phyloP scores from a whole-genome alignment of 139 green algal species.

The Penium margaritaceum region DNA sequence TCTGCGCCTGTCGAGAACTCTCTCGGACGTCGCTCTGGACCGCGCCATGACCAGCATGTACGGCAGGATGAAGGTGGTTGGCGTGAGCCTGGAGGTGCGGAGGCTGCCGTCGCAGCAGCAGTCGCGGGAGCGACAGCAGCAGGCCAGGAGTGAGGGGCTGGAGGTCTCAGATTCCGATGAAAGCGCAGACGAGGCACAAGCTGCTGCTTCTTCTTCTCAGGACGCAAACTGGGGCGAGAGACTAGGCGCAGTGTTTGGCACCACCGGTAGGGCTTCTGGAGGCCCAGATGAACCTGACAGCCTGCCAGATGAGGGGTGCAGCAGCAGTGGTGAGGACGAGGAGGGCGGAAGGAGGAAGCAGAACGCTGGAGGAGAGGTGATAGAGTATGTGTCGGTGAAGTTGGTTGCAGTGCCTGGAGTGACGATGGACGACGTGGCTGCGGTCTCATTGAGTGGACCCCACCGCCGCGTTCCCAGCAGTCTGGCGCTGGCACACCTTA shows the following conservation, averaged over 20 bases:
- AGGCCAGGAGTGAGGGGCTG: no score
- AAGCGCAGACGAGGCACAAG: not conserved
- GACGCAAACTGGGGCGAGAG: no score
- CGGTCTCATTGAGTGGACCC: not conserved
- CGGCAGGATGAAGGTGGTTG: not conserved
- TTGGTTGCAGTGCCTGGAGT: slow-evolving; percentile 31
- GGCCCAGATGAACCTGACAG: no score
- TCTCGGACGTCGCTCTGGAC: slow-evolving; percentile 4
- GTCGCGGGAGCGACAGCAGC: no score
- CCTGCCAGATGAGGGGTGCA: not conserved
- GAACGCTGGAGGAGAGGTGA: slow-evolving; percentile 3
- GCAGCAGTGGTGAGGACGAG: not conserved
- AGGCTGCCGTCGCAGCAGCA: not conserved
- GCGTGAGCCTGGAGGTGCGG: not conserved
- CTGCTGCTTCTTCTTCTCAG: no score
- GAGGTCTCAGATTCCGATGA: no score
- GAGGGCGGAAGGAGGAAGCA: not conserved
- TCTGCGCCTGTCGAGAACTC: not conserved
- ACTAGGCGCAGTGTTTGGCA: no score
- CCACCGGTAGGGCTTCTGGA: no score
- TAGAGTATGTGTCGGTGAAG: slow-evolving; percentile 39
- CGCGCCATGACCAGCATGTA: slow-evolving; percentile 6
- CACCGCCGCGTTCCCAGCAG: slow-evolving; percentile 31
- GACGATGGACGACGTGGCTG: slow-evolving; percentile 40
- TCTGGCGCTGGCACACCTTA: slow-evolving; percentile 32